Evolutionary conservation across 140 eudicot species (phyloP).

Genomic region (Cichorium intybus): DNA sequence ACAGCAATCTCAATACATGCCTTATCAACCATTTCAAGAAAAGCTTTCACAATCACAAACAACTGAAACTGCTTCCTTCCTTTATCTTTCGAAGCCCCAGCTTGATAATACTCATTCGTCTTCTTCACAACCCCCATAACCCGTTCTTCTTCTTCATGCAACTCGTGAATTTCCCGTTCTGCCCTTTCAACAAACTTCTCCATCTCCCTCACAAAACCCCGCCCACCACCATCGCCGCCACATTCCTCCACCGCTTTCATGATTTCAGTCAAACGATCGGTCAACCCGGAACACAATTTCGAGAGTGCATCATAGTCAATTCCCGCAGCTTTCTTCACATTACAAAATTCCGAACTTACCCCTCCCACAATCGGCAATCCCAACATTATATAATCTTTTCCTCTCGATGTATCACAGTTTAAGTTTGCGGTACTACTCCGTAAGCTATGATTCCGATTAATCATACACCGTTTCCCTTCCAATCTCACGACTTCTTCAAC

Average conservation of each 20-base stretch:
- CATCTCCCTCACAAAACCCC: slow-evolving; percentile 62
- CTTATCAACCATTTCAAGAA: slow-evolving; percentile 79
- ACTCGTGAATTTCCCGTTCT: slow-evolving; percentile 48
- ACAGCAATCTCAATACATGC: slow-evolving; percentile 83
- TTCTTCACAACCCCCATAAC: slow-evolving; percentile 63
- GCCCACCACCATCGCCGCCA: slow-evolving; percentile 42
- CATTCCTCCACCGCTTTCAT: slow-evolving; percentile 43
- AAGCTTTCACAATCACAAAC: slow-evolving; percentile 69
- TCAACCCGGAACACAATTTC: slow-evolving; percentile 37
- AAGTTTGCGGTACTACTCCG: slow-evolving; percentile 31
- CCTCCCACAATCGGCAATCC: slow-evolving; percentile 92
- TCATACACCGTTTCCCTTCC: slow-evolving; percentile 85
- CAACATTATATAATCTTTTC: slow-evolving; percentile 77
- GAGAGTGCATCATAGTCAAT: slow-evolving; percentile 55
- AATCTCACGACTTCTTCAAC: slow-evolving; percentile 95
- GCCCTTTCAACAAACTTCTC: slow-evolving; percentile 63
- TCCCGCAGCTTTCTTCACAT: slow-evolving; percentile 75
- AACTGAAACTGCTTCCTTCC: slow-evolving; percentile 60
- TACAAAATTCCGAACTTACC: slow-evolving; percentile 65
- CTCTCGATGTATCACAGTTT: slow-evolving; percentile 33
- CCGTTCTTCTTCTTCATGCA: slow-evolving; percentile 57
- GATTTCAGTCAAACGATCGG: slow-evolving; percentile 42
- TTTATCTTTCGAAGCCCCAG: slow-evolving; percentile 70
- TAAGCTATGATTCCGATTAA: slow-evolving; percentile 56
- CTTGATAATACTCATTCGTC: slow-evolving; percentile 80